These are phyloP conservation scores for Crucihimalaya himalaica DNA, from an alignment of 345 rosid species.

Conservation along the genomic window DNA sequence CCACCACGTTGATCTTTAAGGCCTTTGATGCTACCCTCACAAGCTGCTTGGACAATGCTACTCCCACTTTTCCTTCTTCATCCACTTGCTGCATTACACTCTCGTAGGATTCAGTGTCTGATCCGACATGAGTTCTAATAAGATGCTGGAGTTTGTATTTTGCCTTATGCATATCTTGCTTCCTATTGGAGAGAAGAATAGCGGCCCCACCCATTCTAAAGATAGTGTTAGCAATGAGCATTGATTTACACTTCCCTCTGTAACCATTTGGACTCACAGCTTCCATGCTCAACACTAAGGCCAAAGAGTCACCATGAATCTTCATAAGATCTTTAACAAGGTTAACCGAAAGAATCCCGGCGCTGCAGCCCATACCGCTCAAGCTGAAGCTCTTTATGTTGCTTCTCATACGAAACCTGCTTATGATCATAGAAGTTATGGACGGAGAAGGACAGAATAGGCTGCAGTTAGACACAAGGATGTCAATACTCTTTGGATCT, in stretches of 20 bases:
- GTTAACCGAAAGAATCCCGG: constrained; percentile 55
- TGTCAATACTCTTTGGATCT: constrained; percentile 57
- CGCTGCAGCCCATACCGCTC: constrained; percentile 72
- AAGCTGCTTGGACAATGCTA: constrained; percentile 56
- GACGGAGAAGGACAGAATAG: constrained; percentile 73
- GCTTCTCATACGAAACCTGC: constrained; percentile 54
- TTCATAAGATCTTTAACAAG: constrained; percentile 56
- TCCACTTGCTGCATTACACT: constrained; percentile 55
- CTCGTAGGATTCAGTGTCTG: constrained; percentile 47
- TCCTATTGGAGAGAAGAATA: constrained; percentile 55
- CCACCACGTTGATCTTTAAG: constrained; percentile 48
- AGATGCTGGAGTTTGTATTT: constrained; percentile 61
- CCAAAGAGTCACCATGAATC: constrained; percentile 53
- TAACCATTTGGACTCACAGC: constrained; percentile 53
- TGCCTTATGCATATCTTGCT: constrained; percentile 44
- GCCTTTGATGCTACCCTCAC: constrained; percentile 52
- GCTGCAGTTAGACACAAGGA: constrained; percentile 71
- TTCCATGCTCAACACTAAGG: constrained; percentile 62
- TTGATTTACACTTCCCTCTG: constrained; percentile 48
- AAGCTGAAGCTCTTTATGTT: constrained; percentile 57
- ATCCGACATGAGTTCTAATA: constrained; percentile 60
- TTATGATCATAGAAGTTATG: constrained; percentile 51
- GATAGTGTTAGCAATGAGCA: constrained; percentile 57
- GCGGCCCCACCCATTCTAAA: constrained; percentile 72
- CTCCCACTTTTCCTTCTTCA: constrained; percentile 50